phyloP scores from a whole-genome alignment of 179 eudicot species.

The Sideroxylon spinosum region DNA sequence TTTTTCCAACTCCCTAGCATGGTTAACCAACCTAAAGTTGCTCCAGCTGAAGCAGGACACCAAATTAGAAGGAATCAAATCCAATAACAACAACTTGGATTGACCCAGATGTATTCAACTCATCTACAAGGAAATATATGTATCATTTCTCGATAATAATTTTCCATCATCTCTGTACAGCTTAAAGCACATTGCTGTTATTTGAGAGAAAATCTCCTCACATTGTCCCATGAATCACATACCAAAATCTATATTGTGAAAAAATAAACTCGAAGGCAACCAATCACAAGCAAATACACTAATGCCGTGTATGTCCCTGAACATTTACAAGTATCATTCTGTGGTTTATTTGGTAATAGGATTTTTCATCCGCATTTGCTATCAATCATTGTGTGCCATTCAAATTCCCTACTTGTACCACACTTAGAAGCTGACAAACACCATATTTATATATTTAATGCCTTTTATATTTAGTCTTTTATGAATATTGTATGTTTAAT shows the following conservation, averaged over 20 bases:
- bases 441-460: no score
- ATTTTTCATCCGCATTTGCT: background rate
- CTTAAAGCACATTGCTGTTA: background rate
- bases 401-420: background rate
- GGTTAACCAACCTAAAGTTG: background rate
- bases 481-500: no score
- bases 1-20: background rate
- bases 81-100: background rate
- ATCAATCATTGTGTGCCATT: background rate
- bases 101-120: background rate
- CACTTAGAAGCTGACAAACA: no score
- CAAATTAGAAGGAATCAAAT: slow-evolving; percentile 4
- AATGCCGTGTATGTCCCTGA: background rate
- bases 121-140: background rate
- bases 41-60: background rate
- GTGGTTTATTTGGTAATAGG: background rate
- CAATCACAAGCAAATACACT: background rate
- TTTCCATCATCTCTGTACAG: background rate
- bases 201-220: background rate
- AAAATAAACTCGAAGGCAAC: background rate
- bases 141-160: background rate
- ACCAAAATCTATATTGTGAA: background rate
- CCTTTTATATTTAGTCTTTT: no score
- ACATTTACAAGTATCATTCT: background rate
- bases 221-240: background rate